phyloP scores from a whole-genome alignment of 495 filamentous ascomycete genomes.

The Tuber indicum region DNA sequence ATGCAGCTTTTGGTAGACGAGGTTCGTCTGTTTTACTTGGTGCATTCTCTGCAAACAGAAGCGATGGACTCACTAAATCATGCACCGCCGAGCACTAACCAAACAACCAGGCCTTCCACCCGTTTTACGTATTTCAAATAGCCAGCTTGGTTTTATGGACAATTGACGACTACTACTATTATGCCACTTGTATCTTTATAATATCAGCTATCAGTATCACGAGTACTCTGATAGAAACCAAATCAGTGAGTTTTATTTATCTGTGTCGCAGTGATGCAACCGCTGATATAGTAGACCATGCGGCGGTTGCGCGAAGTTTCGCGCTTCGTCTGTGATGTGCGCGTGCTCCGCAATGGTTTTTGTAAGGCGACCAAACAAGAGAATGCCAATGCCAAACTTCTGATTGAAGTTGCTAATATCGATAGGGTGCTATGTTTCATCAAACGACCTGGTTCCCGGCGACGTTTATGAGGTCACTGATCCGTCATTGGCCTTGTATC shows the following conservation, averaged over 20 bases:
- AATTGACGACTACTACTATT: constrained; percentile 92
- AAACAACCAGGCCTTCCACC: constrained; percentile 69
- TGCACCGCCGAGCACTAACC: constrained; percentile 10
- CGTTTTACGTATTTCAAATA: constrained; percentile 97
- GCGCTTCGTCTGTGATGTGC: constrained; percentile 86
- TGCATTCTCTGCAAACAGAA: neutral
- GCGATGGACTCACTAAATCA: neutral
- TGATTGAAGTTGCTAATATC: constrained; percentile 33
- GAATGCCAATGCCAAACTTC: constrained; percentile 44
- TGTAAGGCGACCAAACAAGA: constrained; percentile 50
- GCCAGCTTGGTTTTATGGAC: constrained; percentile 94
- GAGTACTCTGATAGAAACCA: constrained; percentile 83
- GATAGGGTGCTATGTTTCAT: constrained; percentile 75
- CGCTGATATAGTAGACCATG: constrained; percentile 62
- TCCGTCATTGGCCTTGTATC: constrained; percentile 85
- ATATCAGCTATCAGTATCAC: constrained; percentile 90
- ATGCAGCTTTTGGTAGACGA: constrained; percentile 83
- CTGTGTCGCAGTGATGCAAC: constrained; percentile 7
- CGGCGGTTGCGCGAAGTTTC: constrained; percentile 83
- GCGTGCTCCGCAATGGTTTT: constrained; percentile 88
- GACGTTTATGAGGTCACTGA: constrained; percentile 98
- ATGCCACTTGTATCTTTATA: constrained; percentile 88
- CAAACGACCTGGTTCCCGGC: constrained; percentile 83
- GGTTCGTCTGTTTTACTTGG: constrained; percentile 48
- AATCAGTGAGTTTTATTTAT: constrained; percentile 52